Percentiles rank a stretch among this genome's conserved stretches.
phyloP scores from a whole-genome alignment of 352 stramenopile genomes.

The Pythium phragmiticola region DNA sequence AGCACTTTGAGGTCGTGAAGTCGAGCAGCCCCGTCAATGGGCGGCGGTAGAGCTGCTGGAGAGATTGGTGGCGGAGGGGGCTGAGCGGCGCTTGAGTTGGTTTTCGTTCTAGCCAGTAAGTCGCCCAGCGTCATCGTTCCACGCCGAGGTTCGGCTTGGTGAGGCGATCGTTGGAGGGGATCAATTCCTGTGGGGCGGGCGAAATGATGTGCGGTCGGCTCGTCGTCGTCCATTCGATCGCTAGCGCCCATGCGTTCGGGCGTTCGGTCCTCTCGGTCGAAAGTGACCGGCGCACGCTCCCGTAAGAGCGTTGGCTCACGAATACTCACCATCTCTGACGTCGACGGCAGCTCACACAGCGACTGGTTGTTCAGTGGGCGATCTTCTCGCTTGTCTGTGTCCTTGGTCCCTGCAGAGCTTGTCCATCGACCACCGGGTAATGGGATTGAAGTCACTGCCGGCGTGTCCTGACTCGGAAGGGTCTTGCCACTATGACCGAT shows the following conservation, averaged over 20 bases:
- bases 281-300: not conserved
- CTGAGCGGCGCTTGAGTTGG: not conserved
- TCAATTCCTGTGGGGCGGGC: not conserved
- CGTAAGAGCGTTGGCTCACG: slow-evolving; percentile 4
- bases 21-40: not conserved
- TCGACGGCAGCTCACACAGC: slow-evolving; percentile 36
- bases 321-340: slow-evolving; percentile 43
- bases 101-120: slow-evolving; percentile 12
- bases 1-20: slow-evolving; percentile 10
- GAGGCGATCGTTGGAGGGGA: not conserved
- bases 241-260: not conserved
- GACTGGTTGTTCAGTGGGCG: not conserved
- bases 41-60: not conserved
- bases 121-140: slow-evolving; percentile 22
- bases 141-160: not conserved
- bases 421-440: not conserved
- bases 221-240: not conserved
- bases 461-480: not conserved
- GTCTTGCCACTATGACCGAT: not conserved
- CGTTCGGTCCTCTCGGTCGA: not conserved
- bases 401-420: not conserved
- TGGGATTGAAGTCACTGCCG: not conserved
- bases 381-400: not conserved
- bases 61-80: not conserved
- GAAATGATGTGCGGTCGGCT: not conserved